Percentiles rank a stretch among this genome's conserved stretches.
Conservation (phyloP, 2,329 filamentous ascomycete genomes). For the Ophiocordyceps camponoti-rufipedis region DNA sequence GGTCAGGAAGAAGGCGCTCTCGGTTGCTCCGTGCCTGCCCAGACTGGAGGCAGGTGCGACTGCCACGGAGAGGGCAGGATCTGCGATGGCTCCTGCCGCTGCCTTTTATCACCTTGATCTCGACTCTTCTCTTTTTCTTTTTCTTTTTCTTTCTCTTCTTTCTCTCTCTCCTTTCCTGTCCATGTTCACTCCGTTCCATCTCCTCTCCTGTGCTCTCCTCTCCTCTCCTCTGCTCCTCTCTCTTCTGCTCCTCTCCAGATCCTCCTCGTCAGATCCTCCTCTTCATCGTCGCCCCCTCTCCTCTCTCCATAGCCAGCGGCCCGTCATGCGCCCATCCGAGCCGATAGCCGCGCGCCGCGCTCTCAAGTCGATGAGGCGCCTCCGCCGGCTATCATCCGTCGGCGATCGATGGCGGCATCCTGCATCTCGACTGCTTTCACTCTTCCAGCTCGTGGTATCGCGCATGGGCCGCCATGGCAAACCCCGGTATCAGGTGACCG, state of each 20-base stretch:
- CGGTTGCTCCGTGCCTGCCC: too few species aligned
- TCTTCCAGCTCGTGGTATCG: conserved; percentile 17
- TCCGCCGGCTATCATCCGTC: neutral
- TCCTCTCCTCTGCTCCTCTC: neutral
- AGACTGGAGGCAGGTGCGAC: too few species aligned
- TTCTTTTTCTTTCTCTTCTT: neutral
- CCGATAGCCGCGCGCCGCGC: neutral
- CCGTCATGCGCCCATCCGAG: neutral
- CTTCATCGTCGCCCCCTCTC: too few species aligned
- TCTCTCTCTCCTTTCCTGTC: neutral
- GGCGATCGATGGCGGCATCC: neutral
- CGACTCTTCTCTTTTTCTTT: neutral
- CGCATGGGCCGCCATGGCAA: conserved; percentile 37
- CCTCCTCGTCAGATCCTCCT: too few species aligned
- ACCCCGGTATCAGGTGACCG: conserved; percentile 32
- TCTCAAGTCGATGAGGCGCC: neutral
- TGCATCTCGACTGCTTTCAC: neutral
- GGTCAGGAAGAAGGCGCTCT: too few species aligned
- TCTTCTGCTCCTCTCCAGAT: neutral
- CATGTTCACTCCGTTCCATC: neutral
- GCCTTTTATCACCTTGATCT: neutral
- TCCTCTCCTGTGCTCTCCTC: neutral
- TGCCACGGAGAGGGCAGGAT: too few species aligned
- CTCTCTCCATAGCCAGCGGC: neutral
- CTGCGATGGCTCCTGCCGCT: too few species aligned